Conservation (phyloP, 78 protist genomes). For the Reticulomyxa filosa region DNA sequence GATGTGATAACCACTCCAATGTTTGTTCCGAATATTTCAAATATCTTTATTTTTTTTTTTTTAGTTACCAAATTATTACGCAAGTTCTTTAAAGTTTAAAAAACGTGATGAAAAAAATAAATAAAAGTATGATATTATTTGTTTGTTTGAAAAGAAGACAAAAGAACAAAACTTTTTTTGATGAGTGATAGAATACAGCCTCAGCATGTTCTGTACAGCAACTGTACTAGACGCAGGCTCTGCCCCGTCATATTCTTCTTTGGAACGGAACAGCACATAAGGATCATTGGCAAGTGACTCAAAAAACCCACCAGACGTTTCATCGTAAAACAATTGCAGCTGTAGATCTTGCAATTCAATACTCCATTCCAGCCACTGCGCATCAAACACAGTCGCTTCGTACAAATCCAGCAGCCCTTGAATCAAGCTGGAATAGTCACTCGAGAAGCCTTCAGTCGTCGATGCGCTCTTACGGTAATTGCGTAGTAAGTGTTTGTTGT, state of each 20-base stretch:
- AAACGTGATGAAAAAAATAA: too few species aligned
- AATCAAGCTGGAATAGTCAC: constrained; percentile 41
- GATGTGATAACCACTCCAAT: too few species aligned
- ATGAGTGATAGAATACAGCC: too few species aligned
- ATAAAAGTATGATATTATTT: too few species aligned
- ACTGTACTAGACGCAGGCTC: too few species aligned
- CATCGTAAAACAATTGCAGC: neutral
- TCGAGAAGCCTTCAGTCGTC: constrained; percentile 22
- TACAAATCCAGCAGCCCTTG: constrained; percentile 33
- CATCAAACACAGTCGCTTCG: constrained; percentile 2
- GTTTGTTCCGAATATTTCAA: too few species aligned
- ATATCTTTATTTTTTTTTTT: too few species aligned
- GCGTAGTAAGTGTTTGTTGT: constrained; percentile 22
- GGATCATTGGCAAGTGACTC: neutral
- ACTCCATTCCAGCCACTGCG: constrained; percentile 5
- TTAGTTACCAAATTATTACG: too few species aligned
- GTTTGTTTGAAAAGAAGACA: too few species aligned
- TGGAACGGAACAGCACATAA: neutral
- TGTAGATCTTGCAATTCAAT: constrained; percentile 9
- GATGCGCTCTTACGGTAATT: constrained; percentile 29
- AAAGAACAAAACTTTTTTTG: too few species aligned
- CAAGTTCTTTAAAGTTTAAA: too few species aligned
- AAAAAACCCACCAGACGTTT: constrained; percentile 7
- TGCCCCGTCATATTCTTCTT: constrained; percentile 22
- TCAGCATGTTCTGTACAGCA: too few species aligned